Conservation (phyloP, 1,284 basidiomycete genomes). For the Sporisorium reilianum region DNA sequence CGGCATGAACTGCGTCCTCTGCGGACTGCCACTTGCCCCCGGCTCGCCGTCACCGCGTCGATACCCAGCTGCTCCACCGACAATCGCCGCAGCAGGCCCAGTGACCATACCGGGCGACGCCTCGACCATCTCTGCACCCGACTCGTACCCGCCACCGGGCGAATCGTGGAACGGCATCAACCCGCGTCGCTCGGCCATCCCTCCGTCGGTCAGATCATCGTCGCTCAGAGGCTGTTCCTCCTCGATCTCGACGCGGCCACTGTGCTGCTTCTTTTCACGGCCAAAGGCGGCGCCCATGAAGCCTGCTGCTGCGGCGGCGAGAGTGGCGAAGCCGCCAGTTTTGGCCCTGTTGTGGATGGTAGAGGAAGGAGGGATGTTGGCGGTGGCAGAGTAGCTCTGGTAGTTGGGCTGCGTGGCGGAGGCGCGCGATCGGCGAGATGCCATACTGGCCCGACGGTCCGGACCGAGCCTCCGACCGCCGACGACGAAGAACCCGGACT, state of each 20-base stretch:
- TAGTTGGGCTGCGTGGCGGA: background rate
- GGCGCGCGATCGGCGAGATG: constrained; percentile 30
- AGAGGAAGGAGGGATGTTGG: constrained; percentile 14
- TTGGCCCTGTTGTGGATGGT: background rate
- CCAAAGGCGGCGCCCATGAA: constrained; percentile 30
- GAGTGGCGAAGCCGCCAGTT: constrained; percentile 3
- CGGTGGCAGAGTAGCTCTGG: constrained; percentile 22
- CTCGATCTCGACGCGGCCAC: constrained; percentile 26
- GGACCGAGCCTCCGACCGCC: constrained; percentile 36
- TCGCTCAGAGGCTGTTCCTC: constrained; percentile 36
- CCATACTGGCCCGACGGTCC: constrained; percentile 23
- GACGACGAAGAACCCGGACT: constrained; percentile 58
- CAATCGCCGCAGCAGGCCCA: constrained; percentile 21
- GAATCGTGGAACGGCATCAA: constrained; percentile 36
- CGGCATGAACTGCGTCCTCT: constrained; percentile 6
- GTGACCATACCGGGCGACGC: background rate
- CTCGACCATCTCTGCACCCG: constrained; percentile 29
- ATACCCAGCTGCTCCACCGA: constrained; percentile 8
- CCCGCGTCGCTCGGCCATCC: constrained; percentile 40
- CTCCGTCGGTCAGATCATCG: constrained; percentile 29
- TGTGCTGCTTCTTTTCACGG: background rate
- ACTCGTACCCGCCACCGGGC: constrained; percentile 17
- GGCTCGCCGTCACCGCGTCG: background rate
- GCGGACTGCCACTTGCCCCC: constrained; percentile 3
- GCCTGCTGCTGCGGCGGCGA: constrained; percentile 31